phyloP scores from a whole-genome alignment of 148 eudicot species.

The Fallopia convolvulus region DNA sequence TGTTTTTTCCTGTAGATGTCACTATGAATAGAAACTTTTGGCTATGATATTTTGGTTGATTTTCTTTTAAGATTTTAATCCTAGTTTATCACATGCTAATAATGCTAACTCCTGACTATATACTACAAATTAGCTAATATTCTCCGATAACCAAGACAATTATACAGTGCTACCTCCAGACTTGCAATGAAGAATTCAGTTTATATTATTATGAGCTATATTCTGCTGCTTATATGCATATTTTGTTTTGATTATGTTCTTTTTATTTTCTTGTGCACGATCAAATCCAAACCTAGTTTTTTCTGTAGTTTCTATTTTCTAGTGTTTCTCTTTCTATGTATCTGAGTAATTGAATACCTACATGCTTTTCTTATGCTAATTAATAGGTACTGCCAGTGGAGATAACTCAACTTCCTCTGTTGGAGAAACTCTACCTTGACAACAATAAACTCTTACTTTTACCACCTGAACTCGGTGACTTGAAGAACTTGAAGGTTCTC shows the following conservation, averaged over 20 bases:
- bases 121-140: not conserved
- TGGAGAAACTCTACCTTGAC: conserved; percentile 91
- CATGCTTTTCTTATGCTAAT: conserved; percentile 4
- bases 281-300: not conserved
- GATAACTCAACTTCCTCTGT: conserved; percentile 70
- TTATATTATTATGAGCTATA: not conserved
- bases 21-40: not conserved
- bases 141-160: not conserved
- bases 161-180: not conserved
- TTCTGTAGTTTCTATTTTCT: not conserved
- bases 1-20: not conserved
- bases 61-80: not conserved
- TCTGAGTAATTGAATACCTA: not conserved
- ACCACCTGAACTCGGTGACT: conserved; percentile 84
- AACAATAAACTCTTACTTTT: conserved; percentile 66
- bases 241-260: not conserved
- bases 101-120: not conserved
- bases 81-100: not conserved
- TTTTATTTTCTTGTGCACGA: not conserved
- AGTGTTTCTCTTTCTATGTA: not conserved
- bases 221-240: not conserved
- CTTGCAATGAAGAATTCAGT: not conserved
- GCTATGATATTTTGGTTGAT: not conserved
- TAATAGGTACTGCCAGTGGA: conserved; percentile 80
- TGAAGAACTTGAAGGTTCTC: conserved; percentile 80